Conservation (phyloP, 169 alveolate genomes). For the Eimeria acervulina region DNA sequence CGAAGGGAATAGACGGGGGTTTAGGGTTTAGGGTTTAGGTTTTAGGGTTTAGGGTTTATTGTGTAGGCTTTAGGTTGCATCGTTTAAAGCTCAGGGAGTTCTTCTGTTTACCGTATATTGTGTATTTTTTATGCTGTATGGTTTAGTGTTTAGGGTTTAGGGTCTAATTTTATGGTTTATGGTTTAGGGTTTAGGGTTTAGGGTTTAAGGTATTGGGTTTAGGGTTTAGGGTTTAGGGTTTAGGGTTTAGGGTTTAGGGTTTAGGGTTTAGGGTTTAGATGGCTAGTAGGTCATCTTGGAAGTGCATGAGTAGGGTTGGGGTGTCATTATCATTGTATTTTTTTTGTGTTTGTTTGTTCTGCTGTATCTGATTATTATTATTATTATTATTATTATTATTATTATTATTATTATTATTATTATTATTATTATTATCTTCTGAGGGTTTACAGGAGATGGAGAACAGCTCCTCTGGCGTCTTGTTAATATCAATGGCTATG, state of each 20-base stretch:
- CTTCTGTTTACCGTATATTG: neutral
- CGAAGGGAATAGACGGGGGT: no score
- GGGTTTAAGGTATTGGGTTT: neutral
- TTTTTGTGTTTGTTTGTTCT: no score
- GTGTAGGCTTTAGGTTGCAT: no score
- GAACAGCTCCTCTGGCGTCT: conserved; percentile 86
- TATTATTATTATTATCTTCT: no score
- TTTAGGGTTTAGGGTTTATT: no score
- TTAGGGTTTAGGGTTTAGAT: conserved; percentile 24
- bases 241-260: conserved; percentile 50
- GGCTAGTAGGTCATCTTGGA: conserved; percentile 93
- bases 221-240: conserved; percentile 5
- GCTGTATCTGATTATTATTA: no score
- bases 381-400: no score
- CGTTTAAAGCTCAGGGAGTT: no score
- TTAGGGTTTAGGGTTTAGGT: no score
- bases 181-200: conserved; percentile 10
- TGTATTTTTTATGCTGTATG: no score
- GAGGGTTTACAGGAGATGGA: no score
- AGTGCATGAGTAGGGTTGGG: conserved; percentile 94
- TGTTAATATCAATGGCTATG: conserved; percentile 93
- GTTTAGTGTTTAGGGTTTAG: neutral
- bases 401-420: no score
- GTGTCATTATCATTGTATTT: conserved; percentile 83
- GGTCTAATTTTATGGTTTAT: neutral